These are phyloP conservation scores for Ophiosphaerella herpotricha DNA, from an alignment of 2,329 filamentous ascomycete species.

Conservation along the genomic window DNA sequence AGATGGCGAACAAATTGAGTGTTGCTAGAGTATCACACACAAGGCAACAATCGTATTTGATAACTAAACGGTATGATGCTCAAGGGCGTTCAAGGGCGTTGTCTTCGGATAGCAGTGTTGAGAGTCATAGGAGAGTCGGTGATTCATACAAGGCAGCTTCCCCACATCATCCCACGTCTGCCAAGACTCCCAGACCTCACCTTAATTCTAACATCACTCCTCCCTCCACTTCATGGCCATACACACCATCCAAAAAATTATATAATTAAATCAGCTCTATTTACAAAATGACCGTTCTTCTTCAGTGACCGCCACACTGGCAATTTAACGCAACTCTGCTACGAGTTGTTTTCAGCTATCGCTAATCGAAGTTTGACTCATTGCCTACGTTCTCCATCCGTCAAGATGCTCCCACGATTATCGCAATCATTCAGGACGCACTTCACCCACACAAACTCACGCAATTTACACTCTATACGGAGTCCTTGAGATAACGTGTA, in stretches of 20 bases:
- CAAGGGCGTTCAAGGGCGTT: conserved; percentile 4
- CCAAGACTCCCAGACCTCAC: conserved; percentile 1
- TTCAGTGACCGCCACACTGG: conserved; percentile 29
- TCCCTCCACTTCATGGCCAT: conserved; percentile 3
- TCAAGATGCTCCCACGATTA: conserved; percentile 58
- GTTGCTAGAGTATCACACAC: too few relatives aligned
- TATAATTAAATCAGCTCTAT: neutral
- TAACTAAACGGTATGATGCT: too few relatives aligned
- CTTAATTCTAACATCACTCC: conserved; percentile 6
- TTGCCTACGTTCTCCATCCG: conserved; percentile 29
- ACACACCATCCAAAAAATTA: conserved; percentile 1
- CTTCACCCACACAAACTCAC: conserved; percentile 56
- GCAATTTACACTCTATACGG: conserved; percentile 46
- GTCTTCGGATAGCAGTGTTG: neutral
- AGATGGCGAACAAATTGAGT: too few relatives aligned
- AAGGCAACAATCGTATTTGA: too few relatives aligned
- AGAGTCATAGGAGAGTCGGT: conserved; percentile 3
- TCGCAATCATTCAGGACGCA: conserved; percentile 55
- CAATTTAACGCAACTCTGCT: conserved; percentile 25
- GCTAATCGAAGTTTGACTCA: conserved; percentile 25
- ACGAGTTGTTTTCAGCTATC: conserved; percentile 23
- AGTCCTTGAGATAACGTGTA: conserved; percentile 12
- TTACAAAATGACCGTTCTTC: conserved; percentile 15
- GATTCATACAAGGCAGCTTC: neutral
- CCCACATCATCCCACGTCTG: conserved; percentile 1